Evolutionary conservation across 2,329 filamentous ascomycete genomes (phyloP), one percentile per base, ranked within the genome.

Genomic region (Stenocarpella maydis): DNA sequence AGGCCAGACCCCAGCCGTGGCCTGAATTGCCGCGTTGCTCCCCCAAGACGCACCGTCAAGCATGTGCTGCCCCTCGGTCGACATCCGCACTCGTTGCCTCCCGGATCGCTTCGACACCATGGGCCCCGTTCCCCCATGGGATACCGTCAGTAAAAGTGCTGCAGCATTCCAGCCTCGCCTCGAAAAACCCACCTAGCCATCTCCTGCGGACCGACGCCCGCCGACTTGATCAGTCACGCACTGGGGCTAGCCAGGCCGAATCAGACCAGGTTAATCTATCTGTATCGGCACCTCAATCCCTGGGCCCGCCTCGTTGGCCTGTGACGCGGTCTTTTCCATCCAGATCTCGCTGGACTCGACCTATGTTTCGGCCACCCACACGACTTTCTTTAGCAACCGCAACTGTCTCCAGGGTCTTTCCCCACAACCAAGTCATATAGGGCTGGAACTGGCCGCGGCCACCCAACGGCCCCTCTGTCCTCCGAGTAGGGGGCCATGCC

Each of bases 381-480:
- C 34, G 50, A 31, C 39, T 52, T 58, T 54, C 43, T 52, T 60
- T 55, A 55, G 67, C 50, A 66, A 49, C 50, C 50, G 37, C 50
- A 19, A 24, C 39, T 47, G 50, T 37, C 28, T 47, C 50, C 39
- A 41, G 50, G 26, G 28, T 37, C 6, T 45, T n/a, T 43, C 64
- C 64, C 64, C 50, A 66, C 50, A 55, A 66, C 39, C 50, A 55
- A 55, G 50, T 55, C 50, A 47, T 24, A 66, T 66, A 66, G 50
- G 64, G 64, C 64, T 66, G 64, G 39, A 54, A 43, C 50, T 37
- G 43, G 39, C 45, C 64, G 50, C 41, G 50, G 50, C 49, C 64
- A 55, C 17, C 64, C 34, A 55, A 34, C n/a, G 39, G 21, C 39
- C 50, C 50, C 28, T 54, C 50, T 39, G 50, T 41, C 64, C 39